Percentiles rank a stretch among this genome's conserved stretches.
Conservation (phyloP, 768 basidiomycete genomes). For the Hygrophoropsis aurantiaca region DNA sequence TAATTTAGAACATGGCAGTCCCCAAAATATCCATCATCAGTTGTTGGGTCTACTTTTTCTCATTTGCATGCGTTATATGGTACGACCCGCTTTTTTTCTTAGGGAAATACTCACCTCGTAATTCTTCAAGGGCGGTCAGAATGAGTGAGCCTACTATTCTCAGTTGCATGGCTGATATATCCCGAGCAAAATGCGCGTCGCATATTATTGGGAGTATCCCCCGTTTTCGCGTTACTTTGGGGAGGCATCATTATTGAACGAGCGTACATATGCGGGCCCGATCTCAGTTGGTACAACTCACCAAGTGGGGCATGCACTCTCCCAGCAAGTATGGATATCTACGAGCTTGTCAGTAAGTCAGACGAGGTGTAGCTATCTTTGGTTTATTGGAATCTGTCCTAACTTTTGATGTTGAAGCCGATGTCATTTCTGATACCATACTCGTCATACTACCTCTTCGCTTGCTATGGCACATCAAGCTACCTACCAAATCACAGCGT, state of each 20-base stretch:
- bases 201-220: slow-evolving; percentile 7
- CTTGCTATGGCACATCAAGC: slow-evolving; percentile 15
- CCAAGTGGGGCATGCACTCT: not conserved
- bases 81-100: slow-evolving; percentile 4
- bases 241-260: not conserved
- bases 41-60: slow-evolving; percentile 14
- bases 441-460: slow-evolving; percentile 7
- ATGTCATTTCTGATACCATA: slow-evolving; percentile 3
- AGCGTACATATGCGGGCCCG: not conserved
- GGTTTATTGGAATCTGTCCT: too few species aligned
- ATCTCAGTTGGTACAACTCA: not conserved
- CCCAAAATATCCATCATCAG: not conserved
- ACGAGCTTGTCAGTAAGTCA: slow-evolving; percentile 1
- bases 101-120: not conserved
- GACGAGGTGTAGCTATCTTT: not conserved
- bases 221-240: slow-evolving; percentile 13
- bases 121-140: slow-evolving; percentile 14
- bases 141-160: slow-evolving; percentile 18
- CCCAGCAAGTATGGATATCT: not conserved
- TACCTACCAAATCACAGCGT: slow-evolving; percentile 8
- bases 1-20: too few species aligned
- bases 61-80: slow-evolving; percentile 12
- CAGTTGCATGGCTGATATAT: slow-evolving; percentile 18
- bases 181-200: slow-evolving; percentile 7
- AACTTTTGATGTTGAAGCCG: slow-evolving; percentile 2